A percentile compares a stretch with the other conserved stretches of the same genome.
Evolutionary conservation across 352 stramenopile genomes (phyloP).

Genomic region (Globisporangium rhizosaccharum): DNA sequence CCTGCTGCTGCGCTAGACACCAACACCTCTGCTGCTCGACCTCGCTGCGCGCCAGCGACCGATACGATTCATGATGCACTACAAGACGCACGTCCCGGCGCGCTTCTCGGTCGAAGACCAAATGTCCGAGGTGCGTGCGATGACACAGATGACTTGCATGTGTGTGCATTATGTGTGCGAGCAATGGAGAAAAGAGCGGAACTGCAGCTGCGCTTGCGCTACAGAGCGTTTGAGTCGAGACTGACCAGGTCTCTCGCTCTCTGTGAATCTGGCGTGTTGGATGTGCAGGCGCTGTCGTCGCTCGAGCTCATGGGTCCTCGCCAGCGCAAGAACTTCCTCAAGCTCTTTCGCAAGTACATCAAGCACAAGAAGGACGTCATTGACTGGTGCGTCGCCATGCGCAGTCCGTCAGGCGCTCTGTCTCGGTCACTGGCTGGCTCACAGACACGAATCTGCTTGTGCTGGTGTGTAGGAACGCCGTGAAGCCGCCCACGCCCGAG

Average conservation of each 20-base stretch:
- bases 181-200: too few species aligned
- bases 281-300: conserved; percentile 54
- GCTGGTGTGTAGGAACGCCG: conserved; percentile 44
- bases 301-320: conserved; percentile 74
- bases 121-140: conserved; percentile 66
- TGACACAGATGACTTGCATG: background rate
- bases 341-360: conserved; percentile 87
- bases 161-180: background rate
- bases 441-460: background rate
- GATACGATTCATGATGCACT: conserved; percentile 52
- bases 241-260: too few species aligned
- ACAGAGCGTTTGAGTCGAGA: background rate
- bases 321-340: conserved; percentile 85
- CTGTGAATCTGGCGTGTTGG: too few species aligned
- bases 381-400: conserved; percentile 45
- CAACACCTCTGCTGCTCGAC: background rate
- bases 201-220: background rate
- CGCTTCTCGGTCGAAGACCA: conserved; percentile 85
- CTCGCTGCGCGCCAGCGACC: background rate
- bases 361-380: conserved; percentile 80
- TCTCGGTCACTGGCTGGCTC: conserved; percentile 2
- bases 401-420: background rate
- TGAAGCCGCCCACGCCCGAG: conserved; percentile 65
- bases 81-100: conserved; percentile 82
- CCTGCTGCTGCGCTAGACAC: background rate